Evolutionary conservation across 2,329 filamentous ascomycete genomes (phyloP), one percentile per base, ranked within the genome.

Genomic region (Stachybotrys chartarum): DNA sequence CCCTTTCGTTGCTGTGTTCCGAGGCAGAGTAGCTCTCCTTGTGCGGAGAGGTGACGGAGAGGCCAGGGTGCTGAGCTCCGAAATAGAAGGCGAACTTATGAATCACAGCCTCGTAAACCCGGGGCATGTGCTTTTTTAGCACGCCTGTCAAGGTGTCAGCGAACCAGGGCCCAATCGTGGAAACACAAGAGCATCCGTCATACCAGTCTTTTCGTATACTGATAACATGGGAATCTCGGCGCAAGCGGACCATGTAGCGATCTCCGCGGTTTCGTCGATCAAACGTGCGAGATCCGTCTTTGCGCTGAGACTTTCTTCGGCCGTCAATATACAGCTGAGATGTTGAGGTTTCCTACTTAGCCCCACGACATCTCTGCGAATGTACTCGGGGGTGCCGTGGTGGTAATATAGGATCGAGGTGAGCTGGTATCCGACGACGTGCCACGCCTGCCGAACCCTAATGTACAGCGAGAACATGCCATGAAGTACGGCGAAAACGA

Each of bases 361-460:
- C 10, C 81, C 79, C 69, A 84, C 84, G 30, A 97, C 87, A 73
- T 99, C 94, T 65, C 88, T 86, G 66, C 87, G 85, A 63, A 99
- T 96, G 67, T 96, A 84, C 68, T 96, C 90, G 7, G 94, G 94
- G 1, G 93, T 96, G 53, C 90, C 89, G 72, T 99, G 94, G 74
- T 99, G 95, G 75, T 99, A 94, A 70, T 93, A 92, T 54, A 96
- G 78, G 58, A 97, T 82, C 10, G 90, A 89, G 54, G 91, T 83
- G 60, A 93, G 76, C 57, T 89, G 86, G 69, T 94, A 88, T 62
- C 85, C 78, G 52, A 96, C 80, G 8, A 87, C 83, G 69, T 93
- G 87, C 74, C 91, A 94, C 55, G 85, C 83, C 67, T 91, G 86
- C 56, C 92, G 86, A 56, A 90, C 73, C 59, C 91, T 88, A 61